phyloP scores from a whole-genome alignment of 495 filamentous ascomycete species.

The Melanomma pulvis-pyrius region DNA sequence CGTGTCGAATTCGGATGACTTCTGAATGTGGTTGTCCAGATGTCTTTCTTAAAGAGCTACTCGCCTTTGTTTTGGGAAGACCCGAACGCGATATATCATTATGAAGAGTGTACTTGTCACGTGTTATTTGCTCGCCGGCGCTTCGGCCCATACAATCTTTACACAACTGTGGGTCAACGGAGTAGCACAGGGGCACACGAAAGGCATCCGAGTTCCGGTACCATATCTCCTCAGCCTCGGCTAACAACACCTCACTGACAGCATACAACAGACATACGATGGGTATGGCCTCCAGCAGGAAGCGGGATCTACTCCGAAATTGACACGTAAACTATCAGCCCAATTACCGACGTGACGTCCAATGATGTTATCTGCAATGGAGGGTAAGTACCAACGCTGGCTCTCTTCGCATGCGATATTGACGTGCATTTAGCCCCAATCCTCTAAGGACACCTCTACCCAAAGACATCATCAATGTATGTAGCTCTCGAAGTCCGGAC shows the following conservation, averaged over 20 bases:
- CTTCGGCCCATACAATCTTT: slow-evolving; percentile 33
- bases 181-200: slow-evolving; percentile 29
- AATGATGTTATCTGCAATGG: slow-evolving; percentile 35
- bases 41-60: slow-evolving; percentile 27
- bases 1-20: slow-evolving; percentile 19
- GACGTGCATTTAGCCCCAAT: slow-evolving; percentile 32
- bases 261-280: slow-evolving; percentile 25
- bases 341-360: slow-evolving; percentile 31
- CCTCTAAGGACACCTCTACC: slow-evolving; percentile 24
- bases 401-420: slow-evolving; percentile 18
- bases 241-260: slow-evolving; percentile 17
- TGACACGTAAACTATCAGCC: slow-evolving; percentile 30
- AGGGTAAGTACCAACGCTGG: slow-evolving; percentile 12
- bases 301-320: slow-evolving; percentile 16
- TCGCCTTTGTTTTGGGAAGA: slow-evolving; percentile 1
- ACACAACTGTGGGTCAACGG: slow-evolving; percentile 28
- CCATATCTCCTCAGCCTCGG: background rate
- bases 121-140: slow-evolving; percentile 13
- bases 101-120: slow-evolving; percentile 28
- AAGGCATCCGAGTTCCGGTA: slow-evolving; percentile 34
- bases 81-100: background rate
- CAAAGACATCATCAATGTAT: slow-evolving; percentile 35
- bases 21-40: background rate
- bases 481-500: background rate
- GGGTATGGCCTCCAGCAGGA: slow-evolving; percentile 25